A percentile compares a stretch with the other conserved stretches of the same genome.
Conservation (phyloP, 2,329 filamentous ascomycete genomes). For the Xylaria multiplex region DNA sequence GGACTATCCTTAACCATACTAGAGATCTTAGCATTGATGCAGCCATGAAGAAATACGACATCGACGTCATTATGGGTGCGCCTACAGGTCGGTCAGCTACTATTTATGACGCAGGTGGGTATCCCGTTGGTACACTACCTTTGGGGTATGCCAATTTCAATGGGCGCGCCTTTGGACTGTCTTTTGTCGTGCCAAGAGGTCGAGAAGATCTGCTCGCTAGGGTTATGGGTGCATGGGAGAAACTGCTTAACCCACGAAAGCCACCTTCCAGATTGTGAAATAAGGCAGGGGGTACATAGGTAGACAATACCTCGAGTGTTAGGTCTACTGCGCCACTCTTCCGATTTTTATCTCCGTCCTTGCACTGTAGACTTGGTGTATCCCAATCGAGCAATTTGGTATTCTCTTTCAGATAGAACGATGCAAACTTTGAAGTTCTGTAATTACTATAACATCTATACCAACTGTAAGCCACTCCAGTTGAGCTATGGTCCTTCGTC, state of each 20-base stretch:
- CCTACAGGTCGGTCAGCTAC: constrained; percentile 7
- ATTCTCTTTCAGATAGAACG: too few species aligned
- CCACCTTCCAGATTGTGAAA: neutral
- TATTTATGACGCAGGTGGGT: neutral
- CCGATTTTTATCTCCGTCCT: too few species aligned
- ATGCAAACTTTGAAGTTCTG: too few species aligned
- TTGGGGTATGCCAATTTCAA: constrained; percentile 10
- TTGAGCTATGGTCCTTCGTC: too few species aligned
- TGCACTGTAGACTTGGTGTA: too few species aligned
- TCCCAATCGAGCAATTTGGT: too few species aligned
- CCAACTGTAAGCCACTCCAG: too few species aligned
- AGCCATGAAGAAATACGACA: constrained; percentile 1
- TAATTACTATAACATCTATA: too few species aligned
- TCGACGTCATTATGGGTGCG: constrained; percentile 10
- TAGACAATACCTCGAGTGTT: too few species aligned
- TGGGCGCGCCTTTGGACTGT: neutral
- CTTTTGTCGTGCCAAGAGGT: neutral
- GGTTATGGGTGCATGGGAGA: constrained; percentile 13
- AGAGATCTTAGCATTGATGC: constrained; percentile 3
- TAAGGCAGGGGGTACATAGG: neutral
- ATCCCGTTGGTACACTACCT: constrained; percentile 7
- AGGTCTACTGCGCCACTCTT: too few species aligned
- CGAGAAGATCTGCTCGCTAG: neutral
- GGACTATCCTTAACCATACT: neutral
- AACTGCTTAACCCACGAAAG: neutral